Base-by-base conservation (phyloP, 306 rosid species). In the Sicyos edulis region DNA sequence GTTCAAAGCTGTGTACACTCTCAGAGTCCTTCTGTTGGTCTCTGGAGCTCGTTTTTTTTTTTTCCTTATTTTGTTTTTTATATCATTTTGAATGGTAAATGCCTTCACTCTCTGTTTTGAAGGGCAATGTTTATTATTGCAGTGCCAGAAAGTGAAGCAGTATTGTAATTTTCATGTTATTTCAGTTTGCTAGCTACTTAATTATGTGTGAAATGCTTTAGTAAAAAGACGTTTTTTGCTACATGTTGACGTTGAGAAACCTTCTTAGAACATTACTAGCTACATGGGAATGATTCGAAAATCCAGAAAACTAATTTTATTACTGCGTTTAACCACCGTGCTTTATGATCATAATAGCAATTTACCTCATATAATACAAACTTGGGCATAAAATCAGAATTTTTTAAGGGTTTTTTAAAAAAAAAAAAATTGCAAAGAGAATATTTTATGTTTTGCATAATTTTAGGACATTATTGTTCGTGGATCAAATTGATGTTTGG, bases 11-110 rank as follows among this genome's bases (percentile, higher is more conserved):
- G 72, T 68, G 47, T 7, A 50, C 73, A 22, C 22, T 50, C 24
- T 50, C 45, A 69, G 37, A 32, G 73, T 69, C 73, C 59, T 50
- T 15, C 59, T 24, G 73, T 69, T 22, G 73, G 24, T 69, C 45
- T 21, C 51, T 69, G 73, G 54, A 47, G 53, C 10, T 40, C 10
- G n/a, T 40, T 1, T 40, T 40, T 40, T 40, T 6, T 37, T 4
- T 40, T 40, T 7, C 10, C 12, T 49, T 16, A 6, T 7, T 68
- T 49, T 9, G 5, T 26, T 57, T n/a, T 63, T 45, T 34, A 11
- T 66, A 45, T 68, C 55, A 67, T 42, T 68, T 68, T 24, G 15
- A 42, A 50, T 52, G 19, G 59, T 50, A 21, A 47, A 13, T 68
- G 72, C 8, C 2, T 49, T 49, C 21, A 13, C 37, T 24, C 26